phyloP scores from a whole-genome alignment of 2,329 filamentous ascomycete species.

The Thermothelomyces thermophilus region DNA sequence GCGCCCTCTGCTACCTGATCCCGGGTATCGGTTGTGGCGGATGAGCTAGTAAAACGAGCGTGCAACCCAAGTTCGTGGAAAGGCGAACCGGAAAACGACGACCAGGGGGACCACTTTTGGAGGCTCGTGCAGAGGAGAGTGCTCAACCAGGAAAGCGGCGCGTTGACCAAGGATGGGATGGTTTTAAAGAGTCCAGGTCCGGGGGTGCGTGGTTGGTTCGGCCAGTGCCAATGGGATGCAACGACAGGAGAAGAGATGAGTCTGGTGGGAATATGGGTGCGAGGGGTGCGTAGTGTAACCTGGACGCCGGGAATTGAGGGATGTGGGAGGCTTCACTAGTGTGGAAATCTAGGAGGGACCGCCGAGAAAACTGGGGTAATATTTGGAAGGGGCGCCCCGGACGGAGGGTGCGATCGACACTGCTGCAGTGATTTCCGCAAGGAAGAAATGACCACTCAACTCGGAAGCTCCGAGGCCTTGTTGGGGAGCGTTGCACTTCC shows the following conservation, averaged over 20 bases:
- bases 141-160: constrained; percentile 6
- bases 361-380: not conserved
- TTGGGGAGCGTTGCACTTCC: not conserved
- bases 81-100: not conserved
- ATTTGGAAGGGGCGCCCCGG: not conserved
- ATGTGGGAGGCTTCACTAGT: not conserved
- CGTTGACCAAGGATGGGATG: no score
- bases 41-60: constrained; percentile 1
- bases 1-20: no score
- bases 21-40: not conserved
- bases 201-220: constrained; percentile 11
- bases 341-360: not conserved
- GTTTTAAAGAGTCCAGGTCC: constrained; percentile 15
- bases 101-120: not conserved
- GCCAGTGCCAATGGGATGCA: constrained; percentile 22
- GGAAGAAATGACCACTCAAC: not conserved
- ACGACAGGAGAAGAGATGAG: constrained; percentile 19
- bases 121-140: not conserved
- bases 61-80: not conserved
- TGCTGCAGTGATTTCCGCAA: constrained; percentile 4
- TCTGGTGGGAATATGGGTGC: constrained; percentile 17
- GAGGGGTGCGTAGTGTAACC: constrained; percentile 19
- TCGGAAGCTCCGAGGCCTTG: constrained; percentile 9
- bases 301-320: constrained; percentile 19
- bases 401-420: not conserved